Evolutionary conservation across 1,139 yeast species (phyloP).

Genomic region (Pichia sp.): DNA sequence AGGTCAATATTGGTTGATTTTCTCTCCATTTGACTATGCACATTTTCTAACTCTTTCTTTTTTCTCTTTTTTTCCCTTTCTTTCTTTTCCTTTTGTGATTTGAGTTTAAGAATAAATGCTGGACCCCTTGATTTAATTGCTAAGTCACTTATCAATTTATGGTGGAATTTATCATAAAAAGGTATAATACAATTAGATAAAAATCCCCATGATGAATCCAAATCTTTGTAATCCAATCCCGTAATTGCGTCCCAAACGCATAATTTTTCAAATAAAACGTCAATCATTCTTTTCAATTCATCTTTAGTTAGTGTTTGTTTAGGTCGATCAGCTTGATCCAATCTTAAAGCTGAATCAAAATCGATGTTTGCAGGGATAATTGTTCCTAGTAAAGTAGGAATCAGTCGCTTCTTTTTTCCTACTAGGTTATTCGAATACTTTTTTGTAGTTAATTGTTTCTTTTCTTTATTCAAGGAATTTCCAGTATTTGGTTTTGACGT

Average conservation of each 20-base stretch:
- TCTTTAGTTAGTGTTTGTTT: conserved; percentile 4
- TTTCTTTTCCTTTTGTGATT: conserved; percentile 9
- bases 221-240: conserved; percentile 23
- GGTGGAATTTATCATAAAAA: conserved; percentile 24
- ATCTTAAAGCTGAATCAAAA: conserved; percentile 25
- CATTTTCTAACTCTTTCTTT: conserved; percentile 1
- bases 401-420: conserved; percentile 26
- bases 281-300: conserved; percentile 15
- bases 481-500: too few species aligned
- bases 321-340: conserved; percentile 2
- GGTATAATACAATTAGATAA: conserved; percentile 26
- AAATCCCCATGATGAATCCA: conserved; percentile 25
- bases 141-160: conserved; percentile 22
- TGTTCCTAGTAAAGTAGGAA: conserved; percentile 30
- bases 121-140: conserved; percentile 28
- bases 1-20: conserved; percentile 13
- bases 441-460: conserved; percentile 1
- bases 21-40: not conserved
- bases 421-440: conserved; percentile 15
- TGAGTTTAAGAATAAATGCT: conserved; percentile 12
- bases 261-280: conserved; percentile 24
- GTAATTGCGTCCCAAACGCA: conserved; percentile 29
- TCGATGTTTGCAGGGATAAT: conserved; percentile 20
- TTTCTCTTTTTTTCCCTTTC: conserved; percentile 4
- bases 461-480: not conserved